Evolutionary conservation across 2,329 filamentous ascomycete genomes (phyloP).

Genomic region (Chaetomium sp.): DNA sequence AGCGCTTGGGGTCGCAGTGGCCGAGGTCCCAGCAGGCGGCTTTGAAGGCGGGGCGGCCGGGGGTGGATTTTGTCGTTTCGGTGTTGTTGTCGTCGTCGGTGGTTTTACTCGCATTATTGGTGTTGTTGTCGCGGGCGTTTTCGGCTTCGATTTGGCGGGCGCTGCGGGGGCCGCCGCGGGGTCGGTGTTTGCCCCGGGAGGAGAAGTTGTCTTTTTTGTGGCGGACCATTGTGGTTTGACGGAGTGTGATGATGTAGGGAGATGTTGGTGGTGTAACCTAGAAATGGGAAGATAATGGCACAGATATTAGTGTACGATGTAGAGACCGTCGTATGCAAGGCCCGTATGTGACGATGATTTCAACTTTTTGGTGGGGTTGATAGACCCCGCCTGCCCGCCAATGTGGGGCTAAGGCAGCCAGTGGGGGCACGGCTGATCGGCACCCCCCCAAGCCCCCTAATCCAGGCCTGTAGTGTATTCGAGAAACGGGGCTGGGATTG

Average conservation of each 20-base stretch:
- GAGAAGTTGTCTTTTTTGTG: constrained; percentile 86
- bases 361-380: neutral
- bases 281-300: neutral
- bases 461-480: constrained; percentile 12
- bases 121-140: constrained; percentile 25
- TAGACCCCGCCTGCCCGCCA: constrained; percentile 11
- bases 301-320: too few species aligned
- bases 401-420: too few species aligned
- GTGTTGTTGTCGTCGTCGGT: constrained; percentile 27
- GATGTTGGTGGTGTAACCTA: neutral
- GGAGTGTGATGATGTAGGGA: neutral
- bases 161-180: constrained; percentile 50
- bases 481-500: constrained; percentile 10
- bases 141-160: constrained; percentile 43
- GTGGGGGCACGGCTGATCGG: neutral
- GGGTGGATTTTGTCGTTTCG: constrained; percentile 23
- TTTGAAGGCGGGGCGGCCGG: constrained; percentile 60
- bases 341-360: neutral
- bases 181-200: constrained; percentile 66
- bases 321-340: too few species aligned
- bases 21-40: constrained; percentile 97
- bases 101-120: constrained; percentile 4
- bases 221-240: constrained; percentile 62
- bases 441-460: neutral
- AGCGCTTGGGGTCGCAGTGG: constrained; percentile 95